Percentiles rank a stretch among this genome's conserved stretches.
phyloP scores from a whole-genome alignment of 2,329 filamentous ascomycete genomes.

The Cladosporium sp. region DNA sequence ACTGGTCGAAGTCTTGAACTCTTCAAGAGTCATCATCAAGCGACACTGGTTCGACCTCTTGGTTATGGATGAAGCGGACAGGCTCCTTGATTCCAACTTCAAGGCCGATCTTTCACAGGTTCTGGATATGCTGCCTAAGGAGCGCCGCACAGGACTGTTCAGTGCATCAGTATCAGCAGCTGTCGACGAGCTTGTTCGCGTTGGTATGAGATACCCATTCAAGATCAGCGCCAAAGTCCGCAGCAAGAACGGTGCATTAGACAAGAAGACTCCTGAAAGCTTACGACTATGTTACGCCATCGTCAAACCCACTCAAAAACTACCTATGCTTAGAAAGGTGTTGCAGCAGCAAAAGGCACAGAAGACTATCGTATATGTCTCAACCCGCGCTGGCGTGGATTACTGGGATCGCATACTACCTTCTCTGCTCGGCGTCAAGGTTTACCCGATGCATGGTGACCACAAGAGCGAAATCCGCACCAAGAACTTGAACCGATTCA shows the following conservation, averaged over 20 bases:
- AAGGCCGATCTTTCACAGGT: conserved; percentile 88
- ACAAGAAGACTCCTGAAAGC: conserved; percentile 86
- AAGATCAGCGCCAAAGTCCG: conserved; percentile 94
- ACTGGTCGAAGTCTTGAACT: conserved; percentile 82
- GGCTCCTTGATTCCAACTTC: conserved; percentile 89
- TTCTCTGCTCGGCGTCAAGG: conserved; percentile 64
- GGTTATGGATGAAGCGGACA: conserved; percentile 91
- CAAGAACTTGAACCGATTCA: conserved; percentile 82
- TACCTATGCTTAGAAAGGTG: conserved; percentile 71
- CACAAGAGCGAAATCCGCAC: conserved; percentile 83
- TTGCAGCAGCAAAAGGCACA: conserved; percentile 65
- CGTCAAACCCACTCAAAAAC: conserved; percentile 74
- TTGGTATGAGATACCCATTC: conserved; percentile 89
- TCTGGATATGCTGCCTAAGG: conserved; percentile 80
- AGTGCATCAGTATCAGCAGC: conserved; percentile 96
- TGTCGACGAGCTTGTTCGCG: conserved; percentile 86
- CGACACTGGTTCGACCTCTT: conserved; percentile 72
- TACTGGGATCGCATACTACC: conserved; percentile 86
- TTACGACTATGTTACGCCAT: conserved; percentile 87
- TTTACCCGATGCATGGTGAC: conserved; percentile 88
- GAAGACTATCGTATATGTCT: conserved; percentile 87
- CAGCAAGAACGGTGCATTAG: conserved; percentile 69
- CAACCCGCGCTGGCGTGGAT: conserved; percentile 91
- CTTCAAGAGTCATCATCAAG: conserved; percentile 51
- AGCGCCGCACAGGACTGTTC: conserved; percentile 88